Evolutionary conservation across 108 stramenopile species (phyloP), one percentile per base, ranked within the genome.

Genomic region (Licmophora abbreviata): DNA sequence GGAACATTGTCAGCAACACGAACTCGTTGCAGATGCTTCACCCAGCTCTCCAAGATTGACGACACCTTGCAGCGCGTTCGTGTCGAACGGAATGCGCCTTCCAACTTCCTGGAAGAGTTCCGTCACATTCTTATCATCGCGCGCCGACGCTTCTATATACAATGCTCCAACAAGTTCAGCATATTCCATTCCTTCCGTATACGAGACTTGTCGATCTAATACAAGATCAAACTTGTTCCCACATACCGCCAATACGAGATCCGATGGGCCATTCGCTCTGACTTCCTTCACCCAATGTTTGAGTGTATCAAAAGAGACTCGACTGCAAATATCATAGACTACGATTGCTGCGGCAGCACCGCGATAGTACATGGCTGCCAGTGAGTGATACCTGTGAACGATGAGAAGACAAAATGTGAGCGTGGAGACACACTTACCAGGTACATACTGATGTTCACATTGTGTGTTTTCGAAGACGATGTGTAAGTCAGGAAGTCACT

Each of bases 321-420:
- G 4, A 30, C 26, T 34, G 44, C 44, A 24, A 40, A 77, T 77
- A 45, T 77, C 76, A 44, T 70, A 77, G 1, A 77, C 76, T 9
- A 77, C 31, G 20, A 77, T 66, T 1, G 71, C 70, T 1, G 68
- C 72, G 0, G 50, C 37, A 11, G 71, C 54, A 1, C 76, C 76
- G 11, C 76, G 53, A 36, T 73, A 77, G 44, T 77, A 93, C 85
- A 93, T 88, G 28, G 92, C 85, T 15, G 88, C 88, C 27, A 93
- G 48, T 18, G 78, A 74, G 36, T 81, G 73, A 61, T 87, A 93
- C n/a, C n/a, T n/a, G n/a, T n/a, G n/a, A n/a, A n/a, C n/a, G n/a
- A n/a, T n/a, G n/a, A n/a, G n/a, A n/a, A n/a, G n/a, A n/a, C n/a
- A n/a, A n/a, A n/a, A n/a, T n/a, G n/a, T n/a, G n/a, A n/a, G n/a